Evolutionary conservation across 768 basidiomycete genomes (phyloP).

Genomic region (Rubroboletus pulcherrimus): DNA sequence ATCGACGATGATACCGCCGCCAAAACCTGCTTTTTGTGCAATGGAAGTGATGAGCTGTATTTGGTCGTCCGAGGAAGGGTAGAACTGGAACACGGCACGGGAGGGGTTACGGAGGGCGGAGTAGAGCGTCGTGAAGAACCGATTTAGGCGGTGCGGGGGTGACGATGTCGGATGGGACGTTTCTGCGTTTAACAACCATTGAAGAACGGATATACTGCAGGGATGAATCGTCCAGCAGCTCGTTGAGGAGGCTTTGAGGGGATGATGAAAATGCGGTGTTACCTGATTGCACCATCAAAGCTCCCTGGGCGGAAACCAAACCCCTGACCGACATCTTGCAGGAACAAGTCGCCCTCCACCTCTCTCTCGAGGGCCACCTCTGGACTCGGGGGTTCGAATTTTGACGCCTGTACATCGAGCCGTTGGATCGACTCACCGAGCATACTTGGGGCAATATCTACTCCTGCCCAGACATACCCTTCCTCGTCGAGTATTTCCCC

Average conservation of each 20-base stretch:
- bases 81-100: conserved; percentile 88
- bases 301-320: conserved; percentile 95
- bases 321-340: conserved; percentile 98
- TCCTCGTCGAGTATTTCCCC: conserved; percentile 96
- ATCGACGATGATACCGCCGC: conserved; percentile 94
- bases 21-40: conserved; percentile 94
- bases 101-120: conserved; percentile 83
- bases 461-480: conserved; percentile 89
- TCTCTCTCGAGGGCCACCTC: conserved; percentile 96
- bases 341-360: conserved; percentile 92
- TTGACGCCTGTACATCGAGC: background rate
- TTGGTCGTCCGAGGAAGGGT: conserved; percentile 96
- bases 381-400: conserved; percentile 27
- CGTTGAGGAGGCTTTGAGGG: too few species aligned
- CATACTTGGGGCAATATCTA: conserved; percentile 97
- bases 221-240: background rate
- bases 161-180: conserved; percentile 86
- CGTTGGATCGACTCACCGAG: conserved; percentile 55
- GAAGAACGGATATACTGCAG: conserved; percentile 93
- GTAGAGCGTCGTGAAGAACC: conserved; percentile 92
- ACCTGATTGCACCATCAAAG: conserved; percentile 98
- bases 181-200: conserved; percentile 98
- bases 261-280: conserved; percentile 7
- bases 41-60: conserved; percentile 90
- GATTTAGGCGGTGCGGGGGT: conserved; percentile 77